Base-by-base conservation (phyloP, 805 yeast genomes). In the Torulaspora indica region DNA sequence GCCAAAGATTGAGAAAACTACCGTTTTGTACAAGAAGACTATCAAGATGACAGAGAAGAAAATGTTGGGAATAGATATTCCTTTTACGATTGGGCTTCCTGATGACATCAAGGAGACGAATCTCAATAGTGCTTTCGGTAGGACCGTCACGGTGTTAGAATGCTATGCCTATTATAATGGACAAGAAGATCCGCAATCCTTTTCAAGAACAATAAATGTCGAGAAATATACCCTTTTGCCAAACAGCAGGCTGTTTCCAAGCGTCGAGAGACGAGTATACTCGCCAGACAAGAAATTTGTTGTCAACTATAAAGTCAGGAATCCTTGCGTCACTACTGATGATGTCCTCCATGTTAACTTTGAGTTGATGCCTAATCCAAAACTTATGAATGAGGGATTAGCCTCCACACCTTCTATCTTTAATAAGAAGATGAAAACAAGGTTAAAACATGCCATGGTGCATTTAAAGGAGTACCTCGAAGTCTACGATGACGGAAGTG, bases 141-240 rank as follows among this genome's bases (percentile, higher is more conserved):
- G 67, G 23, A 74, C 80, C 0, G 60, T 64, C 4, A 80, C 80
- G 37, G 53, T 62, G 5, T 55, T 81, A 5, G 71, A 70, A 33
- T 62, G 66, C 40, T 50, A 45, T n/a, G 61, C 56, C 2, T 35
- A 41, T 7, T 63, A 59, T 35, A 43, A 39, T 24, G 47, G 47
- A 3, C 18, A 30, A 15, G 46, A 41, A 12, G 50, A 46, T 8
- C 48, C 49, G n/a, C 50, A 53, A 34, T 40, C 51, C 10, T 60
- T 61, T 28, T 42, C 50, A 8, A 55, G 59, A 32, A 31, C 82
- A 0, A 64, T 81, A 0, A 73, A 75, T 4, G 73, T 81, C 18
- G 79, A 78, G 46, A 58, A 74, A 20, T 81, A 76, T 56, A 81
- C 78, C 46, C 69, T 77, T 4, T 63, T 81, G 20, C 85, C 86